phyloP scores from a whole-genome alignment of 495 filamentous ascomycete species.

The Penicillium bovifimosum region DNA sequence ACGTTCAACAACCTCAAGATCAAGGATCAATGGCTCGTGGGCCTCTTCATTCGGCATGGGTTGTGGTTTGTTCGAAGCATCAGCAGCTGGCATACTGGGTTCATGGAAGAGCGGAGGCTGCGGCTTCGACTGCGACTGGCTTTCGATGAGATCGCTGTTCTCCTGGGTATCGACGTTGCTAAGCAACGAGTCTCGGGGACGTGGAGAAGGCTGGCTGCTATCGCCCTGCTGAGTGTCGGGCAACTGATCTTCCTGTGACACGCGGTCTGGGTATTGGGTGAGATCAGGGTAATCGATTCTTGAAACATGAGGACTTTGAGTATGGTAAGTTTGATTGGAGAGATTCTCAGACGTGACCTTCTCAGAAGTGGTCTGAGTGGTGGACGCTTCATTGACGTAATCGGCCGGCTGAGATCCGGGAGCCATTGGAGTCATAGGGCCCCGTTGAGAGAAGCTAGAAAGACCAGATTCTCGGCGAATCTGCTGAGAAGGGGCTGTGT shows the following conservation, averaged over 20 bases:
- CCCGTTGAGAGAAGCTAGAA: conserved; percentile 59
- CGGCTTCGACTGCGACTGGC: conserved; percentile 36
- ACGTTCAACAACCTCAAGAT: conserved; percentile 47
- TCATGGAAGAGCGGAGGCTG: conserved; percentile 47
- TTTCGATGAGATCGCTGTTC: conserved; percentile 28
- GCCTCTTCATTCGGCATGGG: conserved; percentile 42
- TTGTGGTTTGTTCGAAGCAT: conserved; percentile 33
- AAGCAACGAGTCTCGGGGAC: conserved; percentile 16
- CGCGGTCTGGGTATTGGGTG: conserved; percentile 17
- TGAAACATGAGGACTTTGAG: conserved; percentile 46
- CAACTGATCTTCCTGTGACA: conserved; percentile 41
- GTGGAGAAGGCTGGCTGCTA: conserved; percentile 38
- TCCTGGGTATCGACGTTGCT: conserved; percentile 24
- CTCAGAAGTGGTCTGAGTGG: conserved; percentile 69
- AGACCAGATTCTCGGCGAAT: conserved; percentile 45
- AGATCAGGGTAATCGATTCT: conserved; percentile 32
- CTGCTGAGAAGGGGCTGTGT: conserved; percentile 49
- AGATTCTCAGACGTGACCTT: conserved; percentile 58
- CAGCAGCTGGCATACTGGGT: conserved; percentile 22
- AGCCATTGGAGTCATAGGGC: conserved; percentile 67
- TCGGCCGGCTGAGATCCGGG: conserved; percentile 70
- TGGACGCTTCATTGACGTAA: conserved; percentile 80
- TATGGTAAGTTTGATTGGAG: conserved; percentile 48
- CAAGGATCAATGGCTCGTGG: conserved; percentile 45
- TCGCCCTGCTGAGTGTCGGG: conserved; percentile 42